A percentile compares a stretch with the other conserved stretches of the same genome.
phyloP scores from a whole-genome alignment of 202 grass and related monocot species.

The Zizania palustris region DNA sequence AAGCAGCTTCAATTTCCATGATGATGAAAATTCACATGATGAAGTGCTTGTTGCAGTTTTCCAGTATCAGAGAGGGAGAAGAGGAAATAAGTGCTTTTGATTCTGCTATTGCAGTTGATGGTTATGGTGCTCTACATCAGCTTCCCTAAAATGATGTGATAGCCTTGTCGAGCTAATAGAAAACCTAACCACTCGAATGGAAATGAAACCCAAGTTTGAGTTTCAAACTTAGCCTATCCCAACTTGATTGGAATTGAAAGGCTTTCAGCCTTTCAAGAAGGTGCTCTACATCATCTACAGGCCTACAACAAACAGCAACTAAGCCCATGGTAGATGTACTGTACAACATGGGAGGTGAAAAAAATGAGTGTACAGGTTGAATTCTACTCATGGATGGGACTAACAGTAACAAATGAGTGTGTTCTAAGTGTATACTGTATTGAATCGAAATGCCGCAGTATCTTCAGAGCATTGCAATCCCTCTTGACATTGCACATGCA shows the following conservation, averaged over 20 bases:
- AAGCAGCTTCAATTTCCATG: no score
- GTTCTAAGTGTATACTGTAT: slow-evolving; percentile 41
- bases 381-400: slow-evolving; percentile 27
- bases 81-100: background rate
- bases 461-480: slow-evolving; percentile 22
- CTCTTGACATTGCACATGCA: slow-evolving; percentile 14
- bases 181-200: no score
- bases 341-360: slow-evolving; percentile 31
- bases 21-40: no score
- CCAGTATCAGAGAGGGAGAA: background rate
- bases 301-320: slow-evolving; percentile 21
- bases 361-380: slow-evolving; percentile 42
- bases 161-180: no score
- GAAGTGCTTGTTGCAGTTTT: background rate
- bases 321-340: slow-evolving; percentile 18
- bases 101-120: slow-evolving; percentile 9
- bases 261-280: no score
- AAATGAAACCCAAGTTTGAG: no score
- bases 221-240: no score
- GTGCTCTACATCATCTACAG: slow-evolving; percentile 37
- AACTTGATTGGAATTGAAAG: no score
- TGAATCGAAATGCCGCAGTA: slow-evolving; percentile 38
- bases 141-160: background rate
- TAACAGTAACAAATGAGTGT: slow-evolving; percentile 38
- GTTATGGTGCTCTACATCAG: slow-evolving; percentile 35